Evolutionary conservation across 2,329 filamentous ascomycete genomes (phyloP).

Genomic region (Trichoderma brevicompactum): DNA sequence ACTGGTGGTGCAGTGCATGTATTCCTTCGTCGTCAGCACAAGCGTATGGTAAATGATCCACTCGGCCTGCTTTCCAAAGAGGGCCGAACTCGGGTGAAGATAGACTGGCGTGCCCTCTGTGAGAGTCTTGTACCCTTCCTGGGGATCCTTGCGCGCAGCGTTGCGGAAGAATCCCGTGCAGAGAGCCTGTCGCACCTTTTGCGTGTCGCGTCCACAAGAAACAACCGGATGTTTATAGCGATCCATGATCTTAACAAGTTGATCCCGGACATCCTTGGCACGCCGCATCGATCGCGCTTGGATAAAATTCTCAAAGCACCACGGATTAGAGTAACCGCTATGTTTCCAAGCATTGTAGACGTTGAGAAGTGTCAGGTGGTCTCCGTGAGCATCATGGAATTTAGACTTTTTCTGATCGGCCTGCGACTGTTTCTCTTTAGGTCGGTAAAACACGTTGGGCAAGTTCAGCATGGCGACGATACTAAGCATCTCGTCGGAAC

Average conservation of each 20-base stretch:
- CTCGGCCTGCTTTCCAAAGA: conserved; percentile 95
- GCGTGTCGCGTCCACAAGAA: conserved; percentile 85
- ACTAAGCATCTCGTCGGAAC: conserved; percentile 90
- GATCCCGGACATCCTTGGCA: conserved; percentile 88
- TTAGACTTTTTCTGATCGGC: conserved; percentile 98
- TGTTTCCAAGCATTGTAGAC: conserved; percentile 98
- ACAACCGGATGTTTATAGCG: conserved; percentile 82
- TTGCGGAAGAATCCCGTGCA: conserved; percentile 97
- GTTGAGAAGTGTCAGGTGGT: conserved; percentile 93
- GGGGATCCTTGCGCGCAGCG: conserved; percentile 89
- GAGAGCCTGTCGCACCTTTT: conserved; percentile 83
- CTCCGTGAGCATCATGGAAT: conserved; percentile 93
- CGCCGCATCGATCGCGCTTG: conserved; percentile 87
- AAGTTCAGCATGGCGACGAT: conserved; percentile 95
- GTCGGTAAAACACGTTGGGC: conserved; percentile 86
- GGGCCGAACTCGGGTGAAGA: conserved; percentile 85
- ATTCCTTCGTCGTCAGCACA: conserved; percentile 93
- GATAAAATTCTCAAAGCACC: conserved; percentile 98
- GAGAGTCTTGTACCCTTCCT: conserved; percentile 96
- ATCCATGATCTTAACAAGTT: conserved; percentile 92
- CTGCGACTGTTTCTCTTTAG: conserved; percentile 95
- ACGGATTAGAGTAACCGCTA: conserved; percentile 78
- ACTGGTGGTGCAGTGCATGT: conserved; percentile 91
- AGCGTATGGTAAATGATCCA: conserved; percentile 94
- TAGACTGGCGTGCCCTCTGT: conserved; percentile 95